Conservation (phyloP, 176 grass and related monocot species). For the Triticum dicoccoides region DNA sequence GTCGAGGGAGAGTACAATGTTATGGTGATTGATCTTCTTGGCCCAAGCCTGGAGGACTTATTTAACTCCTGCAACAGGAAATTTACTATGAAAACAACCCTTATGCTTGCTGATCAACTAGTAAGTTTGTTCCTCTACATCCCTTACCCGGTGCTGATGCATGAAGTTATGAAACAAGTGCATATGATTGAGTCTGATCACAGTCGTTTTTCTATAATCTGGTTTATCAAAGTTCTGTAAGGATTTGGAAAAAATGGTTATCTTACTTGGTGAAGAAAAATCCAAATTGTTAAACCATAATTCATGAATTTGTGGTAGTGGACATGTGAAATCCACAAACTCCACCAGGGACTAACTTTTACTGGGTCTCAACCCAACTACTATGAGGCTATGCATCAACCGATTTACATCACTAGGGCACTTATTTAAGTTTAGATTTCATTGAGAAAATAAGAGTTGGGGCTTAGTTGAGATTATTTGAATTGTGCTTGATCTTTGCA, state of each 20-base stretch:
- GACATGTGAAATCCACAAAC: not conserved
- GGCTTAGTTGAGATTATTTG: not conserved
- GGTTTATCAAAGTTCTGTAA: not conserved
- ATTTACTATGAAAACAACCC: slow-evolving; percentile 81
- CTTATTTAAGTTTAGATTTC: not conserved
- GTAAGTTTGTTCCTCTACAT: slow-evolving; percentile 41
- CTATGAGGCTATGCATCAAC: not conserved
- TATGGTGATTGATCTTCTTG: slow-evolving; percentile 95
- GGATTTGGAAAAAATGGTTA: not conserved
- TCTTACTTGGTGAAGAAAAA: not conserved
- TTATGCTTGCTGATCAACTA: slow-evolving; percentile 97
- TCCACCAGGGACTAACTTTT: not conserved
- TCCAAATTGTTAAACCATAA: not conserved
- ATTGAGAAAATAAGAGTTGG: not conserved
- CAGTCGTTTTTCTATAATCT: not conserved
- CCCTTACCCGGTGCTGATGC: too few relatives aligned
- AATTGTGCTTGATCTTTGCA: not conserved
- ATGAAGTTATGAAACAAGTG: not conserved
- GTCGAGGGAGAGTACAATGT: slow-evolving; percentile 79
- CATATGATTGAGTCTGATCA: slow-evolving; percentile 1
- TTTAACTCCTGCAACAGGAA: slow-evolving; percentile 88
- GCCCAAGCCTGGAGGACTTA: slow-evolving; percentile 88
- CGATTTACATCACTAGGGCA: not conserved
- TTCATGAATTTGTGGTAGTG: not conserved
- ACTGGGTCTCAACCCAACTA: not conserved